Evolutionary conservation across 345 rosid species (phyloP), one percentile per base, ranked within the genome.

Genomic region (Iberis pinnata): DNA sequence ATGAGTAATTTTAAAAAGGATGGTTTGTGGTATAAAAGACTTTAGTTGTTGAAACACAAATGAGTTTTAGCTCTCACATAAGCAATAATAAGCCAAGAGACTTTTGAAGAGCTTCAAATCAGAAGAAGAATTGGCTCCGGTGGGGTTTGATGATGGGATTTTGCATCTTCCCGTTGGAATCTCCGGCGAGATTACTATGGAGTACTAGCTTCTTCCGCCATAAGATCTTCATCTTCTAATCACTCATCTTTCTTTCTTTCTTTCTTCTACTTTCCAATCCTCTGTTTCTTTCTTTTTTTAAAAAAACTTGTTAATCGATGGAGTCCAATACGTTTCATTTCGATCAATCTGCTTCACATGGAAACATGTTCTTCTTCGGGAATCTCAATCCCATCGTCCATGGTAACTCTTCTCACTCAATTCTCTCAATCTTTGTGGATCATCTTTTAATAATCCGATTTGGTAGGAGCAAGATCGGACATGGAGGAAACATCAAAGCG

Each of bases 151-250:
- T 83, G 88, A 89, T 89, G 97, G 97, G 96, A 69, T 76, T 63
- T 78, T 84, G 88, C 55, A 72, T 82, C 35, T 86, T 86, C 39
- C 94, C 89, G 27, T 60, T 89, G 57, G 90, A 75, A 48, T 77
- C 82, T 36, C 94, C 97, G 50, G 88, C 94, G 48, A 89, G 95
- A 84, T 60, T 86, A 56, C 75, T 89, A 32, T 89, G 97, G 97
- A 89, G 78, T 40, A 86, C 97, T 0, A 89, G 97, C 73, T 89
- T 89, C 79, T 89, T 89, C 52, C 97, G 97, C 57, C 97, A 89
- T 72, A 89, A 89, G 97, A 76, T 77, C 55, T 81, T 81, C 80
- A 76, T 83, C 61, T 86, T 89, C 70, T 86, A 78, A 71, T 44
- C 40, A 53, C 10, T 5, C 2, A 13, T 18, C 1, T 11, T 9